These are phyloP conservation scores for Heracleum sosnowskyi DNA, from an alignment of 129 eudicot genomes.

Conservation along the genomic window DNA sequence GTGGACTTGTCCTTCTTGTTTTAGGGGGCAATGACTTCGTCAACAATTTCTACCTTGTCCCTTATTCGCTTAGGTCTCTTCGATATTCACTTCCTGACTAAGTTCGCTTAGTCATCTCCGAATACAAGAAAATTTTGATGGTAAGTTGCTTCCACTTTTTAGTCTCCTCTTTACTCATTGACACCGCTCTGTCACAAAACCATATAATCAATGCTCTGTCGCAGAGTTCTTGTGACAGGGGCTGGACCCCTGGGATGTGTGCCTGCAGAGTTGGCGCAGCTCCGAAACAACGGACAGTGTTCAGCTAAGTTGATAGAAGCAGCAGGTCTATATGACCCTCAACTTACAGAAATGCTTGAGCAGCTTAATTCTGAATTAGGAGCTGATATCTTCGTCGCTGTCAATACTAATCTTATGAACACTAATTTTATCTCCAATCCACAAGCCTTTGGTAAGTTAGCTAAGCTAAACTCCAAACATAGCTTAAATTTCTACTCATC, in stretches of 20 bases:
- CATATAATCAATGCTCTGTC: neutral
- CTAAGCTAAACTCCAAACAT: neutral
- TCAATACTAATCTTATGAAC: neutral
- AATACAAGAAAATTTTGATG: conserved; percentile 1
- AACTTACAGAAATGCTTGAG: neutral
- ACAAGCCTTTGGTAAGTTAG: conserved; percentile 31
- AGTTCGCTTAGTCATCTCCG: neutral
- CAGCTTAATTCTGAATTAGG: conserved; percentile 1
- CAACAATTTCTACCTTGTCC: neutral
- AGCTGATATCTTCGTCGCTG: neutral
- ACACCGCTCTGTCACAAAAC: conserved; percentile 5
- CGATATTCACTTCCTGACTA: neutral
- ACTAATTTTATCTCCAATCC: conserved; percentile 31
- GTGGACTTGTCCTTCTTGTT: neutral
- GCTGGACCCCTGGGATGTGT: conserved; percentile 1
- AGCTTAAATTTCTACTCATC: too few relatives aligned
- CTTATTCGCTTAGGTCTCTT: neutral
- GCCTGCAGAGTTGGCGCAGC: neutral
- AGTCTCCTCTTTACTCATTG: neutral
- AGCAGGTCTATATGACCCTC: neutral
- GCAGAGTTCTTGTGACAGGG: neutral
- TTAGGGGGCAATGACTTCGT: conserved; percentile 1
- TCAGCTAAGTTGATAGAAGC: neutral
- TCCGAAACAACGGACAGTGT: neutral
- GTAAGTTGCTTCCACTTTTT: neutral